Evolutionary conservation across 2,329 filamentous ascomycete genomes (phyloP), one percentile per base, ranked within the genome.

Genomic region (Sarocladiaceae sp.): DNA sequence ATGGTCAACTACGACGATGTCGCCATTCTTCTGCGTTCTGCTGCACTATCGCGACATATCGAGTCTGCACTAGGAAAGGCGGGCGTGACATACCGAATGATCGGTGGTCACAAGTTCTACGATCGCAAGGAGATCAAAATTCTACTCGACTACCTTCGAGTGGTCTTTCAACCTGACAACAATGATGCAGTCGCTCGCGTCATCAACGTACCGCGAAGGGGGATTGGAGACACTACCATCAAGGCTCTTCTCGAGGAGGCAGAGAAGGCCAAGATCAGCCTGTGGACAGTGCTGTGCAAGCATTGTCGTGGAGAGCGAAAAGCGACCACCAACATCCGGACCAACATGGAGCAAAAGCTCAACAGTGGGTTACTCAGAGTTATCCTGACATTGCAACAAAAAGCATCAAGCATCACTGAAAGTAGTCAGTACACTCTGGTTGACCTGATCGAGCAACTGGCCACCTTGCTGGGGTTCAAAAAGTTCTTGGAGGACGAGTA

Each of bases 51-150:
- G 0, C 74, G 90, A 18, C 80, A 88, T n/a, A 84, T 97, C 31
- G 91, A 98, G 64, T 76, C 82, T 18, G 83, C 84, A 3, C 70
- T 97, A 32, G 88, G 85, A 12, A 88, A 84, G 55, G 79, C 80
- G 10, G 88, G 89, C 1, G 80, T 97, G 32, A 76, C 89, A 1
- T 98, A 97, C 63, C 82, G 82, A 41, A 96, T 97, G 90, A 83
- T 97, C 43, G 91, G 79, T 29, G 91, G 93, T 2, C 79, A 81
- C 50, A 85, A 87, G 47, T 98, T 98, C 60, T 97, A 94, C 56
- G 93, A 98, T 53, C 81, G 93, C 43, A 76, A 80, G 3, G 91
- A 98, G 60, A 84, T 97, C 58, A 94, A 93, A 61, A 74, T 88
- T 6, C 61, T 97, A 1, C 65, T 97, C 3, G 89, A 96, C 59